A percentile compares a stretch with the other conserved stretches of the same genome.
phyloP scores from a whole-genome alignment of 2,329 filamentous ascomycete species.

The Escovopsis sp. region DNA sequence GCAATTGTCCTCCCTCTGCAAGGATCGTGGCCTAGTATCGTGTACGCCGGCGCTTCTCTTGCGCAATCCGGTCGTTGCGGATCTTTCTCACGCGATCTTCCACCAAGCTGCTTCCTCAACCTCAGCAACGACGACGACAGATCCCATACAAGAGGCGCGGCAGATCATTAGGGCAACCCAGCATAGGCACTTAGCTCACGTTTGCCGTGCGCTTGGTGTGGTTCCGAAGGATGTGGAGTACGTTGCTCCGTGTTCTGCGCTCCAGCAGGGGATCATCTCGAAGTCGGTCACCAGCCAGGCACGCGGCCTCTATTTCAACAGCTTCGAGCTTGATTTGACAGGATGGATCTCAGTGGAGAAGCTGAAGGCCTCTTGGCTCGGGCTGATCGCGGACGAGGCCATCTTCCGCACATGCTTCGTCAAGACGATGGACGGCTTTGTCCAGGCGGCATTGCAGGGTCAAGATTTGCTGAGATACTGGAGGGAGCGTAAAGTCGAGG shows the following conservation, averaged over 20 bases:
- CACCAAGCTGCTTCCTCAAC: background rate
- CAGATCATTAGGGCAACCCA: constrained; percentile 49
- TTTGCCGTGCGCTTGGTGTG: constrained; percentile 37
- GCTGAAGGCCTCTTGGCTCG: constrained; percentile 43
- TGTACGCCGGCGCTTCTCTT: constrained; percentile 54
- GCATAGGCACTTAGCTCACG: constrained; percentile 40
- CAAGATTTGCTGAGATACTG: constrained; percentile 22
- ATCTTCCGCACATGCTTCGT: constrained; percentile 62
- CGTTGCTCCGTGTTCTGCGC: constrained; percentile 66
- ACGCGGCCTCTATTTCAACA: constrained; percentile 57
- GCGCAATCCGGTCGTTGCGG: constrained; percentile 37
- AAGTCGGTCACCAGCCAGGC: constrained; percentile 41
- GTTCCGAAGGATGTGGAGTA: constrained; percentile 44
- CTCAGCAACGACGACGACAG: constrained; percentile 3
- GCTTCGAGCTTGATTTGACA: constrained; percentile 46
- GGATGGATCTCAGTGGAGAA: constrained; percentile 25
- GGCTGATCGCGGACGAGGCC: constrained; percentile 34
- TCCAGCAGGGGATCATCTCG: constrained; percentile 78
- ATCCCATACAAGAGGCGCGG: constrained; percentile 29
- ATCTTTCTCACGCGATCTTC: constrained; percentile 27
- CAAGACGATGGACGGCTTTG: constrained; percentile 56
- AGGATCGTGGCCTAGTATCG: constrained; percentile 40
- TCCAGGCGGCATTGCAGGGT: constrained; percentile 50
- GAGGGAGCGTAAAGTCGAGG: constrained; percentile 19
- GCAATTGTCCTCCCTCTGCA: constrained; percentile 49